Evolutionary conservation across 2,329 filamentous ascomycete genomes (phyloP).

Genomic region (Fusarium subglutinans): DNA sequence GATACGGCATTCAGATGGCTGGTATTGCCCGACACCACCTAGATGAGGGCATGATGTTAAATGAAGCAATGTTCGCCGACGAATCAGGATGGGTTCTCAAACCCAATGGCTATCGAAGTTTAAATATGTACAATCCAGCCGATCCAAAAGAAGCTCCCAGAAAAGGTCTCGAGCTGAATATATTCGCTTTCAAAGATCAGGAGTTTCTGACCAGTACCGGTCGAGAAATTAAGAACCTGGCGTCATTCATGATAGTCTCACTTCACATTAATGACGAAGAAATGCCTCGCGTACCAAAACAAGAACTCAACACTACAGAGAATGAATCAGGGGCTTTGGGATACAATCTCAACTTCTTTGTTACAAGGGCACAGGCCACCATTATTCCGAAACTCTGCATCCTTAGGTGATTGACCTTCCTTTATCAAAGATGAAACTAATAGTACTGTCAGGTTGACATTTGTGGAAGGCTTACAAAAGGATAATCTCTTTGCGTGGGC

Average conservation of each 20-base stretch:
- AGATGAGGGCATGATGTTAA: not conserved
- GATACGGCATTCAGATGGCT: not conserved
- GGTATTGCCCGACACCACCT: fast-evolving
- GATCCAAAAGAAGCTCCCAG: fast-evolving
- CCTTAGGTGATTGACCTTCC: not conserved
- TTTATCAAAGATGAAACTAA: fast-evolving
- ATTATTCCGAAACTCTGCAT: not conserved
- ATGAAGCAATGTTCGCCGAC: not conserved
- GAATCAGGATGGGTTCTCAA: not conserved
- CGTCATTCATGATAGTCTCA: fast-evolving
- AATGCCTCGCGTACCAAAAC: fast-evolving
- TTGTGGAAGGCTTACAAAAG: not conserved
- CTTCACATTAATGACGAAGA: not conserved
- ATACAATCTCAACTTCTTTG: fast-evolving
- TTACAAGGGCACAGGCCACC: not conserved
- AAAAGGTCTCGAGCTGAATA: fast-evolving
- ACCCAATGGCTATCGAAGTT: fast-evolving
- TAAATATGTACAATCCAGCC: fast-evolving
- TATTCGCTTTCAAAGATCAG: not conserved
- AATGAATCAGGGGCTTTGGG: not conserved
- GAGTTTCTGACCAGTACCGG: fast-evolving
- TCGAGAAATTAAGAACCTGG: not conserved
- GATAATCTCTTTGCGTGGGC: not conserved
- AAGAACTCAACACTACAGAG: not conserved
- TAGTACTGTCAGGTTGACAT: not conserved